These are phyloP conservation scores for Epichloe elymi DNA, from an alignment of 2,329 filamentous ascomycete species.

Conservation along the genomic window DNA sequence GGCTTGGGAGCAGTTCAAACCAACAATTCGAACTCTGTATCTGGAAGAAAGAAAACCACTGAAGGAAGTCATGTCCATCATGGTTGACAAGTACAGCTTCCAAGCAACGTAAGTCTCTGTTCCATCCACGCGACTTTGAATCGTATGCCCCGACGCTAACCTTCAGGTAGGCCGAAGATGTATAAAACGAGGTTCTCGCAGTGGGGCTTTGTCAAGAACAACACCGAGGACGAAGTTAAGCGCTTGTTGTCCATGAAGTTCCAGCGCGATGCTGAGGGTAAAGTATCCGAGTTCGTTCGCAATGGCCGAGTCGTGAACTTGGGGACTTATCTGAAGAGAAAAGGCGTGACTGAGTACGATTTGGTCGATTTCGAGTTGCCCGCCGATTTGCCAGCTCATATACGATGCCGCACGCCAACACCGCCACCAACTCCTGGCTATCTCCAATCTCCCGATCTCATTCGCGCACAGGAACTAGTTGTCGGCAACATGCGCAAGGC, in stretches of 20 bases:
- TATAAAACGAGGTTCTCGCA: conserved; percentile 43
- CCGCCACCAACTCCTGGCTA: conserved; percentile 29
- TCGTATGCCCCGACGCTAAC: conserved; percentile 8
- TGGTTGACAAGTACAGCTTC: conserved; percentile 34
- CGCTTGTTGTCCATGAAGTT: conserved; percentile 37
- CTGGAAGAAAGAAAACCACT: conserved; percentile 35
- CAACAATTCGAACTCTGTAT: conserved; percentile 31
- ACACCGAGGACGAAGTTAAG: conserved; percentile 40
- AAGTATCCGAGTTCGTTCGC: conserved; percentile 38
- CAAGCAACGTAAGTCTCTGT: conserved; percentile 31
- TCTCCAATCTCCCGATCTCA: conserved; percentile 28
- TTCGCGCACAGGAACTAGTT: conserved; percentile 30
- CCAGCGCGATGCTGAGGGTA: conserved; percentile 38
- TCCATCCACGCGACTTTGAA: not conserved
- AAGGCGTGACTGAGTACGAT: conserved; percentile 40
- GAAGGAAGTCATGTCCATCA: conserved; percentile 38
- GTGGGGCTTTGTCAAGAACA: conserved; percentile 43
- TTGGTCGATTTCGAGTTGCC: conserved; percentile 32
- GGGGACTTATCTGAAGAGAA: conserved; percentile 38
- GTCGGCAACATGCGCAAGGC: conserved; percentile 31
- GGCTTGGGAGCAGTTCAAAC: conserved; percentile 34
- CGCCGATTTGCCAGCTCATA: conserved; percentile 28
- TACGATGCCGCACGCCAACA: conserved; percentile 31
- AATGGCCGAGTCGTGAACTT: conserved; percentile 39
- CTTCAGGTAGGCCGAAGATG: conserved; percentile 32